Evolutionary conservation across 2,329 filamentous ascomycete genomes (phyloP).

Genomic region (Venturia oleaginea): DNA sequence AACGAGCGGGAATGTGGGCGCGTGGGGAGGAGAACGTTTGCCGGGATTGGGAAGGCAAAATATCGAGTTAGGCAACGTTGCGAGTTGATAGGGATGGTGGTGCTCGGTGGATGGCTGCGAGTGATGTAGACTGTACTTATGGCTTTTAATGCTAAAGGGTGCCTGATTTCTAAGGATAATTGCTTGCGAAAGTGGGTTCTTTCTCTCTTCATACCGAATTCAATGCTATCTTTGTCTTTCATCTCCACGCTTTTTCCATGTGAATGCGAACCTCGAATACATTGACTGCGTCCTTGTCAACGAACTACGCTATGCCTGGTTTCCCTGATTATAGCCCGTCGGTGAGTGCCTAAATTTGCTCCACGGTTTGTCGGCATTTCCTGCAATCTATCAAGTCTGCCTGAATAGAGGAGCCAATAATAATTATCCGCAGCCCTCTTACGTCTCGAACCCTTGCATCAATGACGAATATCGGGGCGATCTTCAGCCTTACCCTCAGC

Average conservation of each 20-base stretch:
- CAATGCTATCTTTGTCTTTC: neutral
- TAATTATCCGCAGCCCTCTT: too few species aligned
- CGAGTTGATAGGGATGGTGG: neutral
- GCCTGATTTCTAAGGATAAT: neutral
- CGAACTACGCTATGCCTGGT: too few species aligned
- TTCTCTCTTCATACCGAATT: neutral
- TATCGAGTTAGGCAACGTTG: neutral
- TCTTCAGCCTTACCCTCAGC: neutral
- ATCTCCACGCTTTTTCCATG: neutral
- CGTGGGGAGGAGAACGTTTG: neutral
- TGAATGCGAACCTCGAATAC: too few species aligned
- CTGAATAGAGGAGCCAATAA: neutral
- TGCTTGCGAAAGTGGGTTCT: neutral
- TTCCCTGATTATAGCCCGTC: too few species aligned
- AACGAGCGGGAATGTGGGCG: neutral
- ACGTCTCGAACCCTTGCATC: neutral
- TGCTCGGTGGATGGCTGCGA: neutral
- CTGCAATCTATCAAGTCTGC: too few species aligned
- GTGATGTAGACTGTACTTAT: slow-evolving; percentile 3
- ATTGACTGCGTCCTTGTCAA: too few species aligned
- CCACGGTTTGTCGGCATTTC: too few species aligned
- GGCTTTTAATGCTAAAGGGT: neutral
- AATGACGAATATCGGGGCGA: neutral
- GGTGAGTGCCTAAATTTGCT: too few species aligned
- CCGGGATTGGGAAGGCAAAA: neutral